These are phyloP conservation scores for Bipolaris zeicola DNA, from an alignment of 2,329 filamentous ascomycete genomes.

Conservation along the genomic window DNA sequence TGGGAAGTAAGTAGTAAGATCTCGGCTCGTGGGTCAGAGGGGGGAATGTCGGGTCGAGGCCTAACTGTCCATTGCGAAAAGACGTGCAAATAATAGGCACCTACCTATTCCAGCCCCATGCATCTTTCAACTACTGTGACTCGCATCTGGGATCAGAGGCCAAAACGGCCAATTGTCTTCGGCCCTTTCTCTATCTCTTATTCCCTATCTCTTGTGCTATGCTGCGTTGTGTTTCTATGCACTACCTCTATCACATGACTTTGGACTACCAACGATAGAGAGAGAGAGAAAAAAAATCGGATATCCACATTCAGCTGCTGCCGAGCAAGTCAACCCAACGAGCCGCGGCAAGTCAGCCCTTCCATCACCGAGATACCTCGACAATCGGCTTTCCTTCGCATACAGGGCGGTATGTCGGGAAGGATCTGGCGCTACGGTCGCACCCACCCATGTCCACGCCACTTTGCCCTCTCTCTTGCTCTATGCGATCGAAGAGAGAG, in stretches of 20 bases:
- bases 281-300: neutral
- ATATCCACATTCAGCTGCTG: constrained; percentile 12
- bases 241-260: constrained; percentile 1
- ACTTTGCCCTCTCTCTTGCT: constrained; percentile 4
- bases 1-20: neutral
- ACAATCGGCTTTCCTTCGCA: constrained; percentile 12
- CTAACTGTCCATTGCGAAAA: neutral
- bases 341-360: constrained; percentile 16
- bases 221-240: too few relatives aligned
- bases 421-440: constrained; percentile 6
- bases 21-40: neutral
- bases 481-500: neutral
- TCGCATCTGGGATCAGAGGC: neutral
- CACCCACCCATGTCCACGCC: constrained; percentile 10
- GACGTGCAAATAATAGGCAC: neutral
- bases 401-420: constrained; percentile 8
- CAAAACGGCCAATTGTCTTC: neutral
- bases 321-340: constrained; percentile 5
- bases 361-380: constrained; percentile 8
- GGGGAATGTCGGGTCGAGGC: neutral
- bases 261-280: constrained; percentile 1
- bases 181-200: neutral
- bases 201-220: neutral
- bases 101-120: neutral
- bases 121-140: neutral